A percentile compares a stretch with the other conserved stretches of the same genome.
phyloP scores from a whole-genome alignment of 176 grass and related monocot genomes.

The Pharus latifolius region DNA sequence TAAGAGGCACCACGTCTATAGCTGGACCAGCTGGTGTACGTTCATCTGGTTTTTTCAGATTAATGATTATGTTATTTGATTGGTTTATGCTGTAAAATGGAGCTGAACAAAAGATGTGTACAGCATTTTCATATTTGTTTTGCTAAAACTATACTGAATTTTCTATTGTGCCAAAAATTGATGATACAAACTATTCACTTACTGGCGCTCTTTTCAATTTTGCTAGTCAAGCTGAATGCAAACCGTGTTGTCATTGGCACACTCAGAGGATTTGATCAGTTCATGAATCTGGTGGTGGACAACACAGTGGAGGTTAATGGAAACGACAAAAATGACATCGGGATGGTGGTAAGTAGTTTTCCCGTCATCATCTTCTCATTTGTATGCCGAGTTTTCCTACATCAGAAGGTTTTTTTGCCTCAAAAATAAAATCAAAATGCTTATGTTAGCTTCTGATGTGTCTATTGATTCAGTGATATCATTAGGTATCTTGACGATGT shows the following conservation, averaged over 20 bases:
- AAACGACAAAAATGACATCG: conserved; percentile 85
- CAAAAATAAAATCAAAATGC: not conserved
- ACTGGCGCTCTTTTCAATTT: not conserved
- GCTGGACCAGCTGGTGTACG: not conserved
- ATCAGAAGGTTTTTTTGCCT: not conserved
- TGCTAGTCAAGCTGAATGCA: conserved; percentile 82
- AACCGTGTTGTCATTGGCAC: conserved; percentile 82
- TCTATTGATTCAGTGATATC: not conserved
- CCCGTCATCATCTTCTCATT: no score
- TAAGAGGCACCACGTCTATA: not conserved
- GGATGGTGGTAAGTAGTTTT: conserved; percentile 70
- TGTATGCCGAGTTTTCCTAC: no score
- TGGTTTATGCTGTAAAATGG: not conserved
- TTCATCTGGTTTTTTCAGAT: not conserved
- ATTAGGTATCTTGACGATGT: not conserved
- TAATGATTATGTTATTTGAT: not conserved
- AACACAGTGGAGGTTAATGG: conserved; percentile 87
- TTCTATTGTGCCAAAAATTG: no score
- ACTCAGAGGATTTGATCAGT: conserved; percentile 86
- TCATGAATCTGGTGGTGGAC: conserved; percentile 91
- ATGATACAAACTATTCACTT: not conserved
- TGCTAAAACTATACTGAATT: no score
- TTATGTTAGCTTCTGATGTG: not conserved
- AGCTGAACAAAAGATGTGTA: not conserved
- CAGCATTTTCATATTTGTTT: not conserved